Evolutionary conservation across 2,329 filamentous ascomycete genomes (phyloP).

Genomic region (Trichoderma atrobrunneum): DNA sequence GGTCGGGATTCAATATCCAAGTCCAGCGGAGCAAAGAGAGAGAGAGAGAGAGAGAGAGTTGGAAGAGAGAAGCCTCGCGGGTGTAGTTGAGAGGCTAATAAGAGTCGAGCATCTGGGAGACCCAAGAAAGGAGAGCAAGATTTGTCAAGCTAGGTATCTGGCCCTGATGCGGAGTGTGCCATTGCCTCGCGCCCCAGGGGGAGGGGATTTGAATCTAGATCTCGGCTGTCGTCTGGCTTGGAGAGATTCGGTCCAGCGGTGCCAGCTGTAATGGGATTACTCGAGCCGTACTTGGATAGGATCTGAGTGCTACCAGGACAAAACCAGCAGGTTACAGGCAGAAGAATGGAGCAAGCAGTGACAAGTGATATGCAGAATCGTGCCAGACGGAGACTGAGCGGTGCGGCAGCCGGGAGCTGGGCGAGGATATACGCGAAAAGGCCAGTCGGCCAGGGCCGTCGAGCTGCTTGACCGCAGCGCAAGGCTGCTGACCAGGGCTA

Average conservation of each 20-base stretch:
- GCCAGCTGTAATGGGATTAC: not conserved
- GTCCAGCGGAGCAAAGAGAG: not conserved
- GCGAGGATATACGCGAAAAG: conserved; percentile 10
- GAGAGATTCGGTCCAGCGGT: not conserved
- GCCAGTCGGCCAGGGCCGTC: conserved; percentile 1
- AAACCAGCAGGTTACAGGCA: not conserved
- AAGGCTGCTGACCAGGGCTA: conserved; percentile 6
- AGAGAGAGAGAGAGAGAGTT: not conserved
- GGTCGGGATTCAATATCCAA: not conserved
- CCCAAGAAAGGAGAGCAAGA: conserved; percentile 11
- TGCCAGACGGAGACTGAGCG: not conserved
- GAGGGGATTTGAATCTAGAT: conserved; percentile 5
- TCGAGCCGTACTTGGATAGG: not conserved
- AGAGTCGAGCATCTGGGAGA: conserved; percentile 3
- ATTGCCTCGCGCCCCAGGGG: conserved; percentile 15
- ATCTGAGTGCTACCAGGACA: not conserved
- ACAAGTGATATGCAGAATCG: not conserved
- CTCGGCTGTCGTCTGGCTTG: conserved; percentile 10
- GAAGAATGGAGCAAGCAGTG: not conserved
- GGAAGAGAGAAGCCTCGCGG: not conserved
- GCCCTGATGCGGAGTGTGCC: conserved; percentile 14
- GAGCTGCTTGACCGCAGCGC: conserved; percentile 7
- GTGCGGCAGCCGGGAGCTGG: conserved; percentile 6
- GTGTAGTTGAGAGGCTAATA: not conserved
- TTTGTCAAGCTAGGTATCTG: conserved; percentile 16